Conservation (phyloP, 495 filamentous ascomycete genomes). For the Xylaria flabelliformis region DNA sequence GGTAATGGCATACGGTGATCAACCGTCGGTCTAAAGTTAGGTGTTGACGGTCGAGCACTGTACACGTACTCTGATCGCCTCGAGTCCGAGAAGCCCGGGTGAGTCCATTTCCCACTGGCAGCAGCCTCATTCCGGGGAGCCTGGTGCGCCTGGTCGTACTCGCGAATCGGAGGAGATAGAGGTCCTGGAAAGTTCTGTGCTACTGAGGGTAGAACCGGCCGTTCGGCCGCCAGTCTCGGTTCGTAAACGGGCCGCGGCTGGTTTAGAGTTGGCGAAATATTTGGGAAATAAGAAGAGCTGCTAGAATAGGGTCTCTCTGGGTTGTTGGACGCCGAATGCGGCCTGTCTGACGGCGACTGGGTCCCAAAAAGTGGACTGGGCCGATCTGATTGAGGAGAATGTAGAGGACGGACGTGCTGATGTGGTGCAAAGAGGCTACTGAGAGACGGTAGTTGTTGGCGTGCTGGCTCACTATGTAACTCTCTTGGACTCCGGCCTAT, state of each 20-base stretch:
- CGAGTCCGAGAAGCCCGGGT: slow-evolving; percentile 37
- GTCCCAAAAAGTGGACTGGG: slow-evolving; percentile 43
- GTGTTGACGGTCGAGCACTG: slow-evolving; percentile 37
- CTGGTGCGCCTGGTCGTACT: slow-evolving; percentile 41
- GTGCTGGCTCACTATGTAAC: slow-evolving; percentile 36
- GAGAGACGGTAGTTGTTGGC: slow-evolving; percentile 59
- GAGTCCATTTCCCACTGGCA: slow-evolving; percentile 32
- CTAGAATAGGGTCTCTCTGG: slow-evolving; percentile 45
- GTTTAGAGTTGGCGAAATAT: slow-evolving; percentile 37
- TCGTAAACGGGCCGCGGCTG: slow-evolving; percentile 54
- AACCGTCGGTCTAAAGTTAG: slow-evolving; percentile 32
- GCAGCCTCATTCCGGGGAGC: slow-evolving; percentile 30
- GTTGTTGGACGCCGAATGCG: slow-evolving; percentile 35
- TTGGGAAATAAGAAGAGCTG: slow-evolving; percentile 56
- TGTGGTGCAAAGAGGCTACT: slow-evolving; percentile 61
- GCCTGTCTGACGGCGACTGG: slow-evolving; percentile 53
- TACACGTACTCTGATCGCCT: slow-evolving; percentile 43
- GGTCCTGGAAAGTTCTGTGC: slow-evolving; percentile 50
- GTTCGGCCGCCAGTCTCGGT: slow-evolving; percentile 44
- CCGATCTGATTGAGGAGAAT: slow-evolving; percentile 54
- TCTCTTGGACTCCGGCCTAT: slow-evolving; percentile 45
- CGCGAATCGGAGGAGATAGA: slow-evolving; percentile 46
- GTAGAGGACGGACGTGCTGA: slow-evolving; percentile 45
- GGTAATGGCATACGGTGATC: slow-evolving; percentile 38
- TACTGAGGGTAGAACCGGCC: slow-evolving; percentile 49